Percentiles rank a stretch among this genome's conserved stretches.
These are phyloP conservation scores for Tolypocladium endophyticum DNA, from an alignment of 2,329 filamentous ascomycete genomes.

Conservation along the genomic window DNA sequence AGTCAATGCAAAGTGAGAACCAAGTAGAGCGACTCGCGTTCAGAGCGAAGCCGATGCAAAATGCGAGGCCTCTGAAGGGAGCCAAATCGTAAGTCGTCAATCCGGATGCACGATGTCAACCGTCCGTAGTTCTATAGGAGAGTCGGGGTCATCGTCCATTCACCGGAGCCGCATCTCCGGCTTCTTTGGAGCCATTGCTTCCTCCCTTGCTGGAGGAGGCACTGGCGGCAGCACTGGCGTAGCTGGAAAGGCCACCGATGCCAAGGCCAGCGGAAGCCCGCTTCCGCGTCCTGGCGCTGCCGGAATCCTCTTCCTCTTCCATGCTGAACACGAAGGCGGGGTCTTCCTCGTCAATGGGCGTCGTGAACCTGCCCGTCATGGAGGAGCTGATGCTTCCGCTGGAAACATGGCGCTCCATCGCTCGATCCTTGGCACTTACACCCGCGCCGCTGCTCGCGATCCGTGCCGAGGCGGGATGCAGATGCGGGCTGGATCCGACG, in stretches of 20 bases:
- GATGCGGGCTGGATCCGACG: slow-evolving; percentile 33
- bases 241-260: slow-evolving; percentile 29
- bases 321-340: slow-evolving; percentile 55
- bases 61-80: background rate
- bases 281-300: slow-evolving; percentile 34
- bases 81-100: background rate
- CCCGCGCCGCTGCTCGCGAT: slow-evolving; percentile 27
- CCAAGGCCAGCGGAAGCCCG: slow-evolving; percentile 34
- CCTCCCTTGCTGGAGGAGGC: slow-evolving; percentile 18
- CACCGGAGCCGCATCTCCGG: slow-evolving; percentile 16
- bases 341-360: slow-evolving; percentile 56
- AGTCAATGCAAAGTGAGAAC: background rate
- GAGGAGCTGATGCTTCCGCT: slow-evolving; percentile 46
- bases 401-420: slow-evolving; percentile 47
- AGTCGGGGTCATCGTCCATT: slow-evolving; percentile 17
- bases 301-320: slow-evolving; percentile 50
- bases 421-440: slow-evolving; percentile 29
- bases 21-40: background rate
- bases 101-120: background rate
- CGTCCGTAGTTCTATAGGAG: background rate
- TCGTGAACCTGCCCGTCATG: slow-evolving; percentile 47
- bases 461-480: slow-evolving; percentile 37
- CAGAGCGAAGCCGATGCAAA: background rate
- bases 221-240: slow-evolving; percentile 27
- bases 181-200: slow-evolving; percentile 16